phyloP scores from a whole-genome alignment of 768 basidiomycete genomes.

The Leucocoprinus sp. region DNA sequence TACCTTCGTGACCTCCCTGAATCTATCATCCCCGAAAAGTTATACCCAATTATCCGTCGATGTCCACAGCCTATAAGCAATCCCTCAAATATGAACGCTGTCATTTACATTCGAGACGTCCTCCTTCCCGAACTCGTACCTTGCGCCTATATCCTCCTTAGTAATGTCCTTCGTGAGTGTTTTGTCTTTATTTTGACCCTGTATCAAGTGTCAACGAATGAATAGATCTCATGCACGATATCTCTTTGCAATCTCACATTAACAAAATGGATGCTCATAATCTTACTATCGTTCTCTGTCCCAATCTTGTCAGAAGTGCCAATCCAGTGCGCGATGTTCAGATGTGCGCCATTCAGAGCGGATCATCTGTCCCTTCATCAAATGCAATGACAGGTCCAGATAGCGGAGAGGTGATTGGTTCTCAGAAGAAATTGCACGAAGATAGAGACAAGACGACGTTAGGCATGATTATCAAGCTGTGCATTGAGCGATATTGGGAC shows the following conservation, averaged over 20 bases:
- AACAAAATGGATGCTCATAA: conserved; percentile 85
- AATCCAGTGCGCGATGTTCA: conserved; percentile 64
- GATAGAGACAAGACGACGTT: conserved; percentile 50
- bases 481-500: conserved; percentile 79
- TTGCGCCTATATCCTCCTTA: conserved; percentile 68
- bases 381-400: conserved; percentile 14
- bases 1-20: conserved; percentile 74
- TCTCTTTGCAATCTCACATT: conserved; percentile 53
- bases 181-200: background rate
- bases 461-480: conserved; percentile 63
- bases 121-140: conserved; percentile 61
- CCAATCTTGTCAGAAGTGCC: conserved; percentile 68
- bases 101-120: conserved; percentile 60
- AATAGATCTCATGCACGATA: conserved; percentile 72
- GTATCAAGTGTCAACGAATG: conserved; percentile 11
- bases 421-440: background rate
- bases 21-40: conserved; percentile 65
- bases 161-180: conserved; percentile 53
- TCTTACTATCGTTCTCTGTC: conserved; percentile 69
- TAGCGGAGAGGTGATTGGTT: conserved; percentile 15
- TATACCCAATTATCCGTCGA: conserved; percentile 56
- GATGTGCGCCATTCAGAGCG: conserved; percentile 60
- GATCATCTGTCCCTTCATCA: conserved; percentile 29
- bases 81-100: conserved; percentile 45
- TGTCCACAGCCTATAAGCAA: conserved; percentile 56